phyloP scores from a whole-genome alignment of 169 alveolate genomes.

The Plasmodium chabaudi region DNA sequence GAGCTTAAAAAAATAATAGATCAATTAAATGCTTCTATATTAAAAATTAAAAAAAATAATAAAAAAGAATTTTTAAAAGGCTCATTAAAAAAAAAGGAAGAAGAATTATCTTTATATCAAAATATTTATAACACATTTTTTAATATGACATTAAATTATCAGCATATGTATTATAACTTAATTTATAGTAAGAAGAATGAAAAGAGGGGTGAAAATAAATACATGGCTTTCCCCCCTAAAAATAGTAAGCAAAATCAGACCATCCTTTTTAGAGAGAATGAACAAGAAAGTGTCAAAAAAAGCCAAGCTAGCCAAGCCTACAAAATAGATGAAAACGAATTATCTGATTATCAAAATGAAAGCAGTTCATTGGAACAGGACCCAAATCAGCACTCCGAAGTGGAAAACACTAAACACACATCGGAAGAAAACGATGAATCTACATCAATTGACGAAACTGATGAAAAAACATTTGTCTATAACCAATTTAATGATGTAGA shows the following conservation, averaged over 20 bases:
- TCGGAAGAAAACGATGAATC: not conserved
- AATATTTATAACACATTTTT: slow-evolving; percentile 33
- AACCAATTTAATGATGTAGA: slow-evolving; percentile 42
- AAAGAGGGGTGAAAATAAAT: not conserved
- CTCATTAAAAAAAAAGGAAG: slow-evolving; percentile 61
- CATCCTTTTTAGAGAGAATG: not conserved
- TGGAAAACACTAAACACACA: not conserved
- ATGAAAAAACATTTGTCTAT: slow-evolving; percentile 34
- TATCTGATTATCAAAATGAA: not conserved
- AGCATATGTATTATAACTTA: slow-evolving; percentile 63
- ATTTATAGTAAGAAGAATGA: slow-evolving; percentile 32
- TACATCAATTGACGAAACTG: slow-evolving; percentile 9
- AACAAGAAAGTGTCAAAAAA: not conserved
- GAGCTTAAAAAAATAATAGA: slow-evolving; percentile 68
- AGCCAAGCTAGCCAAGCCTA: not conserved
- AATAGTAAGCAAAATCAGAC: not conserved
- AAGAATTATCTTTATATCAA: slow-evolving; percentile 53
- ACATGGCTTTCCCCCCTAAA: not conserved
- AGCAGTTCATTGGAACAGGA: not conserved
- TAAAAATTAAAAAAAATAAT: slow-evolving; percentile 44
- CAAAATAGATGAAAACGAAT: not conserved
- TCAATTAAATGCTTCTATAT: slow-evolving; percentile 43
- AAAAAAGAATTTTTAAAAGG: slow-evolving; percentile 66
- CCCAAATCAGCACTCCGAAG: not conserved
- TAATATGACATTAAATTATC: slow-evolving; percentile 33